Conservation (phyloP, 106 monocot species). For the Agapanthus africanus region DNA sequence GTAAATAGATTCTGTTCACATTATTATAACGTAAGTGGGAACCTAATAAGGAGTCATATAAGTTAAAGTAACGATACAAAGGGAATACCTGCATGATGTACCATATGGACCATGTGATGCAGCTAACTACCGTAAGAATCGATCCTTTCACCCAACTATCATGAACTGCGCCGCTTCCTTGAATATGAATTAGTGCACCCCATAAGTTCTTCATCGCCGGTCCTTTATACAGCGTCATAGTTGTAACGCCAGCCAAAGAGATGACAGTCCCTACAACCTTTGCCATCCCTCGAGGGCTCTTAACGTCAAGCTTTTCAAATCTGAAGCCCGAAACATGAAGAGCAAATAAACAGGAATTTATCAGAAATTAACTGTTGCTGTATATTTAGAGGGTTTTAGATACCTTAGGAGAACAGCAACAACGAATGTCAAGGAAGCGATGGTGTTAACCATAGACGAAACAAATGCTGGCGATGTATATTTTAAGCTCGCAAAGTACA, state of each 20-base stretch:
- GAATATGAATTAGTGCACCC: constrained; percentile 44
- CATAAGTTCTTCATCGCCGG: constrained; percentile 35
- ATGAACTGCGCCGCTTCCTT: constrained; percentile 38
- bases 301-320: constrained; percentile 55
- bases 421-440: constrained; percentile 79
- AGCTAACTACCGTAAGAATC: constrained; percentile 57
- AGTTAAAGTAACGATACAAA: not conserved
- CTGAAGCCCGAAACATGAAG: constrained; percentile 17
- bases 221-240: constrained; percentile 85
- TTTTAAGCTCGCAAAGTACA: constrained; percentile 85
- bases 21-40: not conserved
- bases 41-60: not conserved
- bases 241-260: constrained; percentile 75
- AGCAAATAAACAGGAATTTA: not conserved
- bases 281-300: constrained; percentile 51
- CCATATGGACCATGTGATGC: constrained; percentile 75
- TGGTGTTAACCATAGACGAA: constrained; percentile 73
- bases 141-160: constrained; percentile 72
- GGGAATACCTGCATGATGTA: constrained; percentile 82
- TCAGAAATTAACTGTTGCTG: not conserved
- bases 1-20: not conserved
- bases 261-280: constrained; percentile 67
- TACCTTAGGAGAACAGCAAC: constrained; percentile 74
- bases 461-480: constrained; percentile 77
- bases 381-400: not conserved